Base-by-base conservation (phyloP, 2,329 filamentous ascomycete species). In the Parafenestella ontariensis region DNA sequence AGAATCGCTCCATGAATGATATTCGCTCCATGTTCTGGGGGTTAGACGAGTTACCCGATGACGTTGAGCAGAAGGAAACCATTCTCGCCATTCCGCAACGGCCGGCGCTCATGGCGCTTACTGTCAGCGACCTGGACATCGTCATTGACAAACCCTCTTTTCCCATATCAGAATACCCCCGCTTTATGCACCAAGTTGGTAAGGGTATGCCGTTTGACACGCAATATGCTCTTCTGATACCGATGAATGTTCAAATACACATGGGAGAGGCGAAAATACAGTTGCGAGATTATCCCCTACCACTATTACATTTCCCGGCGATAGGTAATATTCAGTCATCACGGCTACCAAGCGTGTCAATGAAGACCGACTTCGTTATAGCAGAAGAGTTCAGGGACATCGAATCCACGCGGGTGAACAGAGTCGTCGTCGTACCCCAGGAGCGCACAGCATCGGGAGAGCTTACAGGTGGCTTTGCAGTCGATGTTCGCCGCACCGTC, bases 121-220 rank as follows among this genome's bases (percentile, higher is more conserved):
- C 91, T 39, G 87, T 98, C 62, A 92, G 88, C 56, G 94, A 99
- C 71, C 80, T 99, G 28, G 89, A 94, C 59, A 83, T 99, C 50
- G 81, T 87, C 28, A 82, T 99, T 54, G 95, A 98, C 75, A 97
- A 96, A 73, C 95, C 95, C 0, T 94, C 91, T 0, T 99, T 99
- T 71, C 89, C 92, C 0, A 80, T 96, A 54, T 82, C 86, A 2
- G 88, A 96, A 11, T 86, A 94, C 49, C 90, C 94, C 0, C 85
- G 89, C 15, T 99, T 96, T 71, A 80, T 99, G 23, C 85, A 97
- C 70, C 86, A 87, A 43, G 88, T 98, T 53, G 95, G 95, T n/a
- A 99, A 99, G 78, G 95, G 95, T 1, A 96, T 99, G 87, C 95
- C 95, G 1, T 83, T 87, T 58, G 89, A 96, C 68, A 99, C 92